A percentile compares a stretch with the other conserved stretches of the same genome.
Evolutionary conservation across 805 yeast species (phyloP).

Genomic region (Monosporozyma aquatica): DNA sequence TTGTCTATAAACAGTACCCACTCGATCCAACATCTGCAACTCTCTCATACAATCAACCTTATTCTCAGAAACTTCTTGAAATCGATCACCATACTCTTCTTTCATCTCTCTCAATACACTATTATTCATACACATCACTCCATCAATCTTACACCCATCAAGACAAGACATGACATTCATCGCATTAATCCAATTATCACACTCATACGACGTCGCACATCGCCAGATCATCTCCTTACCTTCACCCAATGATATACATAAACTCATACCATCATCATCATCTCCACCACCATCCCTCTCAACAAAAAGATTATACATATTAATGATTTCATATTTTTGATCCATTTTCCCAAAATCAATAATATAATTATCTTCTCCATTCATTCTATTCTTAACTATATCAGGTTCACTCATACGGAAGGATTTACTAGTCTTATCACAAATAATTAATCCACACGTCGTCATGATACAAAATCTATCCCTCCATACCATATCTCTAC

Average conservation of each 20-base stretch:
- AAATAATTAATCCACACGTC: conserved; percentile 40
- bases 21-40: conserved; percentile 32
- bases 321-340: conserved; percentile 8
- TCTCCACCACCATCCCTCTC: conserved; percentile 3
- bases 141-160: conserved; percentile 19
- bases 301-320: conserved; percentile 4
- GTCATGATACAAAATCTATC: conserved; percentile 41
- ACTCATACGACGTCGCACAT: conserved; percentile 38
- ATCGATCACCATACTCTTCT: conserved; percentile 26
- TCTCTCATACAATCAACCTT: conserved; percentile 30
- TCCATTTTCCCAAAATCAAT: conserved; percentile 27
- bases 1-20: conserved; percentile 33
- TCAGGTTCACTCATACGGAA: conserved; percentile 28
- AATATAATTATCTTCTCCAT: conserved; percentile 23
- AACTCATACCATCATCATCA: too few relatives aligned
- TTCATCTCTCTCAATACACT: conserved; percentile 25
- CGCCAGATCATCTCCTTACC: conserved; percentile 29
- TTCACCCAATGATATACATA: too few relatives aligned
- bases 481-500: conserved; percentile 33
- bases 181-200: conserved; percentile 49
- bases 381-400: conserved; percentile 15
- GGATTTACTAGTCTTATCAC: conserved; percentile 24
- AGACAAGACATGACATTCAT: conserved; percentile 26
- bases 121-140: conserved; percentile 21
- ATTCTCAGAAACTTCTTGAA: conserved; percentile 30